Conservation (phyloP, 345 rosid species). For the Salix udensis region DNA sequence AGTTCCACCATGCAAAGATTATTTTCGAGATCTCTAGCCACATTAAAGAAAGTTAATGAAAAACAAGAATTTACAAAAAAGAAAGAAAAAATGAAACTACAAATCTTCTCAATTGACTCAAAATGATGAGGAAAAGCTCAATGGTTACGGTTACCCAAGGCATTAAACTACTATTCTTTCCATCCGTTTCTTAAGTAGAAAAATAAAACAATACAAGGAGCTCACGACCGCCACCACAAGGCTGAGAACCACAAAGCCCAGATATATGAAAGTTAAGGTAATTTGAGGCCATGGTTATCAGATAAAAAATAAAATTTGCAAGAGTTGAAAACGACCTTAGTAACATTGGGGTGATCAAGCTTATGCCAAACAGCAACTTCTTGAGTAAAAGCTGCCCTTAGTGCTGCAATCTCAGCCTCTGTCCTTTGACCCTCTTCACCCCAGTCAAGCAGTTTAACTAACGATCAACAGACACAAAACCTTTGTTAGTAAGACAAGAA, state of each 20-base stretch:
- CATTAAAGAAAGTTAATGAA: background rate
- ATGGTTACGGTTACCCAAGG: background rate
- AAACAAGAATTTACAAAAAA: background rate
- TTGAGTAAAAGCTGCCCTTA: slow-evolving; percentile 82
- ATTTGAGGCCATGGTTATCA: background rate
- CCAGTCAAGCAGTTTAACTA: slow-evolving; percentile 99
- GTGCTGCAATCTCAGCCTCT: slow-evolving; percentile 75
- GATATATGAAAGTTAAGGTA: background rate
- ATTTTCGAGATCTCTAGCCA: background rate
- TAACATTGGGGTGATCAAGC: slow-evolving; percentile 95
- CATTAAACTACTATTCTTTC: background rate
- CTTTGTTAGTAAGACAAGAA: slow-evolving; percentile 13
- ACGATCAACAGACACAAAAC: slow-evolving; percentile 14
- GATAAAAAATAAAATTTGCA: background rate
- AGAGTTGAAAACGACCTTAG: slow-evolving; percentile 54
- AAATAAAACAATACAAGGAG: background rate
- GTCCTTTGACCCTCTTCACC: slow-evolving; percentile 98
- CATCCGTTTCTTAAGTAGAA: background rate
- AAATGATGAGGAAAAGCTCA: background rate
- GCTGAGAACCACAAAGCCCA: background rate
- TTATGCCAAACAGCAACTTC: slow-evolving; percentile 99
- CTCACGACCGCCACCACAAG: background rate
- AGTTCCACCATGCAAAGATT: background rate
- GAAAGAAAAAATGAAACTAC: background rate
- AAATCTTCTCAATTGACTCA: background rate